phyloP scores from a whole-genome alignment of 202 grass and related monocot species.

The Bolboschoenoplectus hybrid region DNA sequence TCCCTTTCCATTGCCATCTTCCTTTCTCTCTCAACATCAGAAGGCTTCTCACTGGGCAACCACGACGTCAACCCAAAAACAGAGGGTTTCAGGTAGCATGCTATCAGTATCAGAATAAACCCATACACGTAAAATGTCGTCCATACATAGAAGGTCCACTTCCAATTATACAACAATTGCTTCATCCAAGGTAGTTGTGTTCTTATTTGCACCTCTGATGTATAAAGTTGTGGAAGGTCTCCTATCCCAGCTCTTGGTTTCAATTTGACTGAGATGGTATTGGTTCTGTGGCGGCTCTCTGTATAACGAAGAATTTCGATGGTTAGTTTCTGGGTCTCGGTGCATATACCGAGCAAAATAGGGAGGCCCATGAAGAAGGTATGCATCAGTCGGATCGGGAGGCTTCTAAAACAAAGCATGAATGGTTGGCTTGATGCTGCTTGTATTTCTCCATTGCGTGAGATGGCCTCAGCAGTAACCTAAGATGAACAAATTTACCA shows the following conservation, averaged over 20 bases:
- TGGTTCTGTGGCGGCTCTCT: conserved; percentile 34
- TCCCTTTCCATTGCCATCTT: conserved; percentile 18
- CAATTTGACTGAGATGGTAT: conserved; percentile 42
- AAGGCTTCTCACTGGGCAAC: background rate
- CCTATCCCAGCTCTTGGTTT: conserved; percentile 45
- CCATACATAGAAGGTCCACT: conserved; percentile 49
- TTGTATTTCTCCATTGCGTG: conserved; percentile 32
- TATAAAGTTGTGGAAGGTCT: conserved; percentile 52
- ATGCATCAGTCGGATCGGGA: conserved; percentile 42
- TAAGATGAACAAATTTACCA: conserved; percentile 16
- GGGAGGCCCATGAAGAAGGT: conserved; percentile 42
- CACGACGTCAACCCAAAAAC: conserved; percentile 18
- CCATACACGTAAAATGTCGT: conserved; percentile 44
- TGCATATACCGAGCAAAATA: conserved; percentile 40
- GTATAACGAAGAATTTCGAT: conserved; percentile 44
- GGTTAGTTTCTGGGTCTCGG: conserved; percentile 42
- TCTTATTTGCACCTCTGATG: conserved; percentile 38
- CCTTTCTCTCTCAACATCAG: background rate
- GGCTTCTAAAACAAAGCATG: conserved; percentile 47
- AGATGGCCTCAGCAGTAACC: conserved; percentile 44
- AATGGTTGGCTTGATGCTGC: conserved; percentile 42
- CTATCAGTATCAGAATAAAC: conserved; percentile 42
- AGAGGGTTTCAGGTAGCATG: conserved; percentile 43
- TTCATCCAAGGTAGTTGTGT: conserved; percentile 49
- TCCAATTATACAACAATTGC: conserved; percentile 43